Conservation (phyloP, 345 rosid genomes). For the Syzygium aromaticum region DNA sequence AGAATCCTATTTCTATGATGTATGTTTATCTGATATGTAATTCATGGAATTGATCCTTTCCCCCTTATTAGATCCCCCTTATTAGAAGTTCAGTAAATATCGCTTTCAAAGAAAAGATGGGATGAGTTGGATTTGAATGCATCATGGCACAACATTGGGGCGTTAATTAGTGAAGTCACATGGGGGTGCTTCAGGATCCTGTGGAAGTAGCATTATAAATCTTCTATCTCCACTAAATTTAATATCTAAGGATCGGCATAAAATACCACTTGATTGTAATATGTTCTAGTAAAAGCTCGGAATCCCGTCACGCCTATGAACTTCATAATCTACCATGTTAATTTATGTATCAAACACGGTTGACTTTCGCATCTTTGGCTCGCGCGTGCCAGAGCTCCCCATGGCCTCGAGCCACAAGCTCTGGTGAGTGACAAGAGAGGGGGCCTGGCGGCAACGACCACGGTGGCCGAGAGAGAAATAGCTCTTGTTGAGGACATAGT, state of each 20-base stretch:
- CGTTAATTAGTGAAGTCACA: background rate
- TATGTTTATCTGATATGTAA: background rate
- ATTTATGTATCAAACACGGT: too few species aligned
- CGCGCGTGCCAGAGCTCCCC: too few species aligned
- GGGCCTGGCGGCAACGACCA: too few species aligned
- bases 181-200: background rate
- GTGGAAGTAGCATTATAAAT: background rate
- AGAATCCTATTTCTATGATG: background rate
- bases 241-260: background rate
- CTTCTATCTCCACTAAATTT: background rate
- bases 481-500: background rate
- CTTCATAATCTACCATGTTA: background rate
- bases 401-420: too few species aligned
- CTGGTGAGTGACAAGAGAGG: too few species aligned
- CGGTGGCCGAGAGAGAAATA: too few species aligned
- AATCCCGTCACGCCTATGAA: background rate
- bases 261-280: background rate
- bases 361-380: too few species aligned
- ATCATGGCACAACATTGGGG: background rate
- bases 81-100: background rate
- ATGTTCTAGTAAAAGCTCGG: background rate
- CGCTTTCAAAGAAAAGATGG: background rate
- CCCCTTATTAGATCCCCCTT: too few species aligned
- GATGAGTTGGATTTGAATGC: background rate
- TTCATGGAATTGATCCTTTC: background rate